Evolutionary conservation across 257 asterid genomes (phyloP).

Genomic region (Nicotiana undulata): DNA sequence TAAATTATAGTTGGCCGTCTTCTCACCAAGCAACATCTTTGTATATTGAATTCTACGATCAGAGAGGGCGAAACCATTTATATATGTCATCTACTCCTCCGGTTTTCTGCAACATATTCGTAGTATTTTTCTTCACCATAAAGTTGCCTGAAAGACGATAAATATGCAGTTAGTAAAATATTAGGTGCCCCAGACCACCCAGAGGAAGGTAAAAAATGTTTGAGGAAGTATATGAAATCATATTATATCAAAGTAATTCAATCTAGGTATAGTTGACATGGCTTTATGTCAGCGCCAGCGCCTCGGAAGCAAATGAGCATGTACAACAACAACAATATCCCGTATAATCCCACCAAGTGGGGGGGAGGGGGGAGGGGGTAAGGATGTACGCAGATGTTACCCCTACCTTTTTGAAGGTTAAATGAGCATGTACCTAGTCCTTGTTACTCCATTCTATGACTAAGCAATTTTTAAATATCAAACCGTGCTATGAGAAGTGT

Average conservation of each 20-base stretch:
- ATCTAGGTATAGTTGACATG: background rate
- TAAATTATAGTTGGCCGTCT: background rate
- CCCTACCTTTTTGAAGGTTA: no score
- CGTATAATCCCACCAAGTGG: no score
- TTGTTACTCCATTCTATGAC: background rate
- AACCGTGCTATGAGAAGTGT: background rate
- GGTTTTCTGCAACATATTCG: conserved; percentile 28
- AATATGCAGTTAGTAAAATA: background rate
- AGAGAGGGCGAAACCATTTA: background rate
- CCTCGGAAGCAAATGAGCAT: conserved; percentile 1
- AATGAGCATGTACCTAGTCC: background rate
- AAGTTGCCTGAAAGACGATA: conserved; percentile 34
- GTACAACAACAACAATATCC: background rate
- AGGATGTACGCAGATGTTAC: no score
- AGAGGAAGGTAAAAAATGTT: background rate
- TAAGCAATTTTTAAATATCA: background rate
- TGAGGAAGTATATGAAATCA: background rate
- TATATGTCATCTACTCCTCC: conserved; percentile 27
- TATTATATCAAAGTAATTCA: background rate
- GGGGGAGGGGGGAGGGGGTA: no score
- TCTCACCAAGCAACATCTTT: background rate
- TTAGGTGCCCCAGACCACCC: background rate
- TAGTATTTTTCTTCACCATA: conserved; percentile 71
- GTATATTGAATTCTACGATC: background rate
- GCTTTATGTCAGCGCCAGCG: background rate